Evolutionary conservation across 345 rosid genomes (phyloP).

Genomic region (Syzygium oleosum): DNA sequence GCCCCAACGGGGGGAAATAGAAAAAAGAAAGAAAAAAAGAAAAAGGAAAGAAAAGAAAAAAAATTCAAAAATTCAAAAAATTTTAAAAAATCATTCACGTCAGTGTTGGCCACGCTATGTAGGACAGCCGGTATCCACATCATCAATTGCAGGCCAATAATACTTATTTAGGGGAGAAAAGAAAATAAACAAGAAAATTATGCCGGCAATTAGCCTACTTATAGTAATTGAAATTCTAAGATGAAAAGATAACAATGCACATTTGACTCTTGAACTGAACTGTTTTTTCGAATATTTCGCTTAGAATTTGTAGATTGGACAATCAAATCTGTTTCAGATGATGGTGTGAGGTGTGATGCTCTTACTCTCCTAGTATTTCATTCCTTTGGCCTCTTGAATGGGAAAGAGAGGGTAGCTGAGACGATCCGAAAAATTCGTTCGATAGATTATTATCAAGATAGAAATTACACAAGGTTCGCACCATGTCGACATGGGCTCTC

Average conservation of each 20-base stretch:
- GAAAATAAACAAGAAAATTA: not conserved
- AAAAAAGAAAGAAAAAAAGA: not conserved
- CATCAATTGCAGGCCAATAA: not conserved
- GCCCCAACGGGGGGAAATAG: not conserved
- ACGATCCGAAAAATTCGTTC: too few species aligned
- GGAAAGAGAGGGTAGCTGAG: too few species aligned
- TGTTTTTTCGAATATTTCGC: too few species aligned
- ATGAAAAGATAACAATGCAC: not conserved
- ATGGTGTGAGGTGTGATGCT: too few species aligned
- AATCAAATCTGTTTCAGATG: too few species aligned
- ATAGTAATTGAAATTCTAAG: not conserved
- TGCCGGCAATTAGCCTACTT: not conserved
- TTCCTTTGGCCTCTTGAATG: too few species aligned
- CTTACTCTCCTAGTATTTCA: too few species aligned
- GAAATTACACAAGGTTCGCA: not conserved
- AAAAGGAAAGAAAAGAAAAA: not conserved
- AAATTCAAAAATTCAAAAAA: not conserved
- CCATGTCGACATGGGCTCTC: not conserved
- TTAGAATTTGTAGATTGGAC: too few species aligned
- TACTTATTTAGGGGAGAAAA: not conserved
- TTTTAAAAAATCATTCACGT: not conserved
- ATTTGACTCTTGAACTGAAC: not conserved
- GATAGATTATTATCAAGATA: too few species aligned
- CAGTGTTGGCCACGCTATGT: accelerated
- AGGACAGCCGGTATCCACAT: accelerated